Evolutionary conservation across 768 basidiomycete species (phyloP).

Genomic region (Butyriboletus loyo): DNA sequence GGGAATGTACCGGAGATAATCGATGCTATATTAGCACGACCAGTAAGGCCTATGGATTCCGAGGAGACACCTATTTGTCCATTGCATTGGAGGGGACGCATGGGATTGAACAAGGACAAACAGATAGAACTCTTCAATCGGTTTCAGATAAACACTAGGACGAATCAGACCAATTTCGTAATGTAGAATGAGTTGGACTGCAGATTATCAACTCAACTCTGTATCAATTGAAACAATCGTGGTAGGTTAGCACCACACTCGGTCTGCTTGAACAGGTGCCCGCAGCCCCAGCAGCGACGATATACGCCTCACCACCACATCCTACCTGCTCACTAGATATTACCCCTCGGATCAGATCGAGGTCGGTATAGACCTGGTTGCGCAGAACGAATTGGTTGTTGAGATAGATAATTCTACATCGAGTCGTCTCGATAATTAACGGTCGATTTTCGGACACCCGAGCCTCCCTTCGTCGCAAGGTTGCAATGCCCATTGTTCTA

Average conservation of each 20-base stretch:
- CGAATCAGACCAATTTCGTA: neutral
- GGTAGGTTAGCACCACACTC: too few relatives aligned
- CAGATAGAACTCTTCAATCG: constrained; percentile 7
- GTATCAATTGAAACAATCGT: too few relatives aligned
- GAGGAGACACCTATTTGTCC: constrained; percentile 38
- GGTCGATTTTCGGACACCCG: too few relatives aligned
- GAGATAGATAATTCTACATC: too few relatives aligned
- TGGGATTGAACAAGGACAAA: constrained; percentile 49
- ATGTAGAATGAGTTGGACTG: neutral
- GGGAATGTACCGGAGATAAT: constrained; percentile 56
- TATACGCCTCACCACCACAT: too few relatives aligned
- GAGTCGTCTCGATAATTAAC: too few relatives aligned
- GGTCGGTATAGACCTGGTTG: constrained; percentile 57
- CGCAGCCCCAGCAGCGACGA: too few relatives aligned
- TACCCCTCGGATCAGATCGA: constrained; percentile 67
- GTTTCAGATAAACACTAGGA: neutral
- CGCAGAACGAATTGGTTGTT: constrained; percentile 39
- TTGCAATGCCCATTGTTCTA: neutral
- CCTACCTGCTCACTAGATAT: constrained; percentile 23
- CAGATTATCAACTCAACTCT: too few relatives aligned
- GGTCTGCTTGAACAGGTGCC: too few relatives aligned
- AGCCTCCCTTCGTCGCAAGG: too few relatives aligned
- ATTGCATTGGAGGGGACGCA: constrained; percentile 67
- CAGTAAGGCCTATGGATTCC: constrained; percentile 26
- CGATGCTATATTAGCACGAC: constrained; percentile 38